These are phyloP conservation scores for Kalmanozyma brasiliensis DNA, from an alignment of 1,284 basidiomycete species.

Conservation along the genomic window DNA sequence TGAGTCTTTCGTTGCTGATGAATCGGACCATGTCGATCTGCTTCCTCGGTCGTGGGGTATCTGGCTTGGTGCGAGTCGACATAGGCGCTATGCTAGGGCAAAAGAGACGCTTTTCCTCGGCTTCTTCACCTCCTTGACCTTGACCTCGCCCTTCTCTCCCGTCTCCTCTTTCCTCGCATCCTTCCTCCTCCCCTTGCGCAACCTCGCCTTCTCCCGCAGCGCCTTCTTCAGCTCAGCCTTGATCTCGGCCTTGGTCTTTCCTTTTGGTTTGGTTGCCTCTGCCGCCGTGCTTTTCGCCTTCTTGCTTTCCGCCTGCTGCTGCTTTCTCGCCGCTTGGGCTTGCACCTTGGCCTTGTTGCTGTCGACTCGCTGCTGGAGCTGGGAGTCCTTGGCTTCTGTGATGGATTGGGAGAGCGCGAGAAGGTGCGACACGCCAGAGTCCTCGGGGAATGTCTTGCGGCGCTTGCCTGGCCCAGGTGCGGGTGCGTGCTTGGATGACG, in stretches of 20 bases:
- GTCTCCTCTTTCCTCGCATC: not conserved
- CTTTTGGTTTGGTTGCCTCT: not conserved
- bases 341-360: slow-evolving; percentile 16
- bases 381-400: slow-evolving; percentile 15
- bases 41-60: no score
- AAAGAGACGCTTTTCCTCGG: slow-evolving; percentile 41
- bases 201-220: slow-evolving; percentile 24
- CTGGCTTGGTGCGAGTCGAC: no score
- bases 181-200: slow-evolving; percentile 31
- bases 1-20: no score
- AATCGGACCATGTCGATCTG: no score
- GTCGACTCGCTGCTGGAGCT: slow-evolving; percentile 12
- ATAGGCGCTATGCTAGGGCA: slow-evolving; percentile 15
- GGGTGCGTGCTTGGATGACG: not conserved
- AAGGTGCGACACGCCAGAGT: slow-evolving; percentile 31
- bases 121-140: not conserved
- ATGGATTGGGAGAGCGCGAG: slow-evolving; percentile 40
- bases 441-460: slow-evolving; percentile 36
- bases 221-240: slow-evolving; percentile 32
- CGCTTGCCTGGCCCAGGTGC: slow-evolving; percentile 14
- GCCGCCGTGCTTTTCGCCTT: slow-evolving; percentile 6
- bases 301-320: slow-evolving; percentile 1
- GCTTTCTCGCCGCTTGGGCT: slow-evolving; percentile 16
- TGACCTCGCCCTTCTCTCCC: not conserved
- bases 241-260: slow-evolving; percentile 42